Conservation (phyloP, 108 stramenopile species). For the Cyclotella cryptica region DNA sequence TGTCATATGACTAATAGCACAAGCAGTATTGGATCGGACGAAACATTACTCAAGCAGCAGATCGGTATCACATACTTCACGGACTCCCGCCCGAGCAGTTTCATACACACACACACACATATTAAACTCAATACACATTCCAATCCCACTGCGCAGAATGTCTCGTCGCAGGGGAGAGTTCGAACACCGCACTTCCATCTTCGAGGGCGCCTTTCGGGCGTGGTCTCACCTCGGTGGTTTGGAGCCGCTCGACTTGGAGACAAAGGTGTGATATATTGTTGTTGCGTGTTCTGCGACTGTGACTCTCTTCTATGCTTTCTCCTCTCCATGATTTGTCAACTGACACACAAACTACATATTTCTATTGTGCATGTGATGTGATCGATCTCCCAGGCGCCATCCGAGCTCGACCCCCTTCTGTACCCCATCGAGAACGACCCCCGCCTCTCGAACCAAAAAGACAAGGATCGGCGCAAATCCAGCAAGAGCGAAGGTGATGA, state of each 20-base stretch:
- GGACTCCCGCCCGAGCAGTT: too few species aligned
- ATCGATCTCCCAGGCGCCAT: conserved; percentile 16
- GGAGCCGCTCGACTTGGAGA: conserved; percentile 77
- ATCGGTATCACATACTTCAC: too few species aligned
- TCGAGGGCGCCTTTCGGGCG: conserved; percentile 93
- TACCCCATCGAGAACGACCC: conserved; percentile 63
- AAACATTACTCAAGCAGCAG: too few species aligned
- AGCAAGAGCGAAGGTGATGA: conserved; percentile 21
- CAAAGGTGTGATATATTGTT: conserved; percentile 27
- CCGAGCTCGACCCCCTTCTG: conserved; percentile 77
- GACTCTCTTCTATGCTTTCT: neutral
- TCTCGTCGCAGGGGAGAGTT: conserved; percentile 91
- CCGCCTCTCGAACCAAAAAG: conserved; percentile 8
- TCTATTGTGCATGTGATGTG: neutral
- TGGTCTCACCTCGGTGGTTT: conserved; percentile 91
- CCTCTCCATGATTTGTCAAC: neutral
- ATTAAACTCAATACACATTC: too few species aligned
- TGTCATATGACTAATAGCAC: too few species aligned
- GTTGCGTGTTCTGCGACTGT: neutral
- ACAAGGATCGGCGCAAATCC: conserved; percentile 2
- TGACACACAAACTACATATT: neutral
- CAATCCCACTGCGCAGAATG: conserved; percentile 44
- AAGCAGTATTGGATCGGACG: too few species aligned
- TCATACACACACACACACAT: too few species aligned
- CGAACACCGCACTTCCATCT: conserved; percentile 92